Evolutionary conservation across 495 filamentous ascomycete species (phyloP).

Genomic region (Staphylotrichum longicolle): DNA sequence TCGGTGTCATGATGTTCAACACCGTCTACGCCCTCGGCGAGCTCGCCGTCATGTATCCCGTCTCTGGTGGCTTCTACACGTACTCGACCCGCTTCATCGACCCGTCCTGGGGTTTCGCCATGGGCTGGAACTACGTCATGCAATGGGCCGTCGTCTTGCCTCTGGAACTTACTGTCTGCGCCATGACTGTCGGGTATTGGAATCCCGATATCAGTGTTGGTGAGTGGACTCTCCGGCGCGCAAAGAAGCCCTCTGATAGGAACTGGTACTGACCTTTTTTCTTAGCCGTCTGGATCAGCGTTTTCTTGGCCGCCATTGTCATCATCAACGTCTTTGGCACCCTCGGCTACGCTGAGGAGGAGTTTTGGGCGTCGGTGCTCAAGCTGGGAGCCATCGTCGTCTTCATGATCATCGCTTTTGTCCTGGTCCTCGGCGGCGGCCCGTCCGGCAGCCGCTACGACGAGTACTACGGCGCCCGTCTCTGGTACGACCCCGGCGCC

Average conservation of each 20-base stretch:
- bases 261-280: slow-evolving; percentile 1
- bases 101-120: slow-evolving; percentile 79
- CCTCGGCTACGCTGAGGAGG: slow-evolving; percentile 70
- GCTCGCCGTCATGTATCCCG: slow-evolving; percentile 69
- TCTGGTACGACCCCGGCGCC: slow-evolving; percentile 69
- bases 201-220: slow-evolving; percentile 50
- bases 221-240: slow-evolving; percentile 26
- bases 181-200: slow-evolving; percentile 59
- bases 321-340: slow-evolving; percentile 71
- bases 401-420: slow-evolving; percentile 70
- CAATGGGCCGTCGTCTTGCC: slow-evolving; percentile 61
- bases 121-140: slow-evolving; percentile 77
- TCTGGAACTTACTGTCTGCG: slow-evolving; percentile 54
- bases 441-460: slow-evolving; percentile 47
- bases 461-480: slow-evolving; percentile 58
- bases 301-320: slow-evolving; percentile 54
- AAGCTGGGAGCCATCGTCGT: slow-evolving; percentile 61
- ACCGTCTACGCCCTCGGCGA: slow-evolving; percentile 70
- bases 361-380: slow-evolving; percentile 52
- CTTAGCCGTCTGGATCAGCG: slow-evolving; percentile 60
- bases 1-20: slow-evolving; percentile 56
- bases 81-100: slow-evolving; percentile 75
- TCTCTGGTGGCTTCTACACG: slow-evolving; percentile 58
- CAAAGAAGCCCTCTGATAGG: background rate
- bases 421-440: slow-evolving; percentile 67